Evolutionary conservation across 306 rosid genomes (phyloP), one percentile per base, ranked within the genome.

Genomic region (Acacia acuminata): DNA sequence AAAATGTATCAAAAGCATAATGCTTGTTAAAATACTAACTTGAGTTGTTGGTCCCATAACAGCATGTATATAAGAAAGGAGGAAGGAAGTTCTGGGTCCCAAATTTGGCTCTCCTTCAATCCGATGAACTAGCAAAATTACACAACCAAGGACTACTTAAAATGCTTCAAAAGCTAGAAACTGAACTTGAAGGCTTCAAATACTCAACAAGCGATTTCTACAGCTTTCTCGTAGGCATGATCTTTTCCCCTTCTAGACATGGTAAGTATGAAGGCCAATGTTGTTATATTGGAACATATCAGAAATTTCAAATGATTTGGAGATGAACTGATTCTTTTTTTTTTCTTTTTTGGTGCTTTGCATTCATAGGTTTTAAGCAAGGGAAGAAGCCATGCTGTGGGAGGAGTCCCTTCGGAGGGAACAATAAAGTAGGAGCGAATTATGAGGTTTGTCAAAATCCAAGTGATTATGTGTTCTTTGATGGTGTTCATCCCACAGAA

Each of bases 171-270:
- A 71, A 71, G 40, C 70, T 87, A 17, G 88, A 66, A 77, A 60
- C 64, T 43, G 80, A 79, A 70, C 78, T 88, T 15, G 63, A 87
- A 74, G 92, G 89, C 30, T 90, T 90, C 83, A 90, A 82, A 36
- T 90, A 88, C 60, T 84, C 94, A 44, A 85, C 56, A 38, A 38
- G 8, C 24, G 86, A 90, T 85, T 80, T 77, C 43, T 73, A 79
- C 84, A 61, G 30, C 79, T 65, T 51, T 67, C 63, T 88, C 34
- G 85, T 78, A 11, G 24, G 44, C 42, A 82, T 84, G 84, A 84
- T 81, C 7, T 85, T 64, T 43, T 82, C 82, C 64, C 91, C 94
- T n/a, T 66, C 85, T 5, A 79, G 55, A 84, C 82, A 85, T 79
- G 94, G 94, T 88, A 82, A 22, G 76, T 9, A 1, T 2, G 42